Evolutionary conservation across 108 stramenopile species (phyloP).

Genomic region (Schizochytrium sp.): DNA sequence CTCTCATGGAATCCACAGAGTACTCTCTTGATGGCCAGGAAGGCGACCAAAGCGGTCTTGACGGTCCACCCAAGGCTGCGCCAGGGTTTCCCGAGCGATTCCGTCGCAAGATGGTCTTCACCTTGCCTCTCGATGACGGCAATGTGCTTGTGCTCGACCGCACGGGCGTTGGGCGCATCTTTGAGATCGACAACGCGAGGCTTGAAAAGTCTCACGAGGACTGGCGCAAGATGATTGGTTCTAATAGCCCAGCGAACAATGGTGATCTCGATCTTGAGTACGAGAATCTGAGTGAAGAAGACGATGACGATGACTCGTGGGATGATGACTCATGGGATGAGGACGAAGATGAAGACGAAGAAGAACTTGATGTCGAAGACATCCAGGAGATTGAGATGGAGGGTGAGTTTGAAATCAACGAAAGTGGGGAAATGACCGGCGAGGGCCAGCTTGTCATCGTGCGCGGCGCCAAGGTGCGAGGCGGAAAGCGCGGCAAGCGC

Average conservation of each 20-base stretch:
- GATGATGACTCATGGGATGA: background rate
- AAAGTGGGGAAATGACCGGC: background rate
- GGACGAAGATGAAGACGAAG: background rate
- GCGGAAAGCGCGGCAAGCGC: conserved; percentile 13
- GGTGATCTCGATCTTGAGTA: background rate
- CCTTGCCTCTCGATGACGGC: background rate
- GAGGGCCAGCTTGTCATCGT: background rate
- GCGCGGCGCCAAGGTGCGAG: background rate
- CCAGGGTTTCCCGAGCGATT: background rate
- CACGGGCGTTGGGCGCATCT: background rate
- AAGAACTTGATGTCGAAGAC: background rate
- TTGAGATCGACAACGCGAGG: background rate
- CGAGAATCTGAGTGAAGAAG: background rate
- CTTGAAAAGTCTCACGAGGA: background rate
- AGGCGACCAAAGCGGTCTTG: background rate
- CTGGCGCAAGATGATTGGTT: background rate
- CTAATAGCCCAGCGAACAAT: background rate
- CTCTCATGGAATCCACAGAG: background rate
- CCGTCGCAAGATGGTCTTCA: background rate
- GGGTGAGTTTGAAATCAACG: background rate
- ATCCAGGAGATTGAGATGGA: background rate
- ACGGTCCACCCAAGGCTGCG: background rate
- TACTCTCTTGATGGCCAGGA: background rate
- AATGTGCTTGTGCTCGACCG: background rate
- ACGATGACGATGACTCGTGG: background rate